These are phyloP conservation scores for Ambrosiella xylebori DNA, from an alignment of 2,329 filamentous ascomycete genomes.

Conservation along the genomic window DNA sequence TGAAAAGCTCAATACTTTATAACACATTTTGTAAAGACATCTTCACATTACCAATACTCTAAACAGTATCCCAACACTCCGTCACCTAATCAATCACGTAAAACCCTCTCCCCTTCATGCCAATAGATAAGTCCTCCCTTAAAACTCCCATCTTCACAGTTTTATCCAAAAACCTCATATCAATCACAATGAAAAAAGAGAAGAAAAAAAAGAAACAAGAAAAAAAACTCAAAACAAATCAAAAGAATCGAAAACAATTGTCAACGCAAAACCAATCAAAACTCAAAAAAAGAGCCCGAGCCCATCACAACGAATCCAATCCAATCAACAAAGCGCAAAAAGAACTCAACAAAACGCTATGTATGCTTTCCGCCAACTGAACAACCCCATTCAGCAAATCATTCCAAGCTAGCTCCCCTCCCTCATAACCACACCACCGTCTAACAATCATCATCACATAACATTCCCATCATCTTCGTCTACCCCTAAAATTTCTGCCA, in stretches of 20 bases:
- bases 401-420: neutral
- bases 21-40: too few relatives aligned
- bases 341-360: slow-evolving; percentile 13
- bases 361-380: neutral
- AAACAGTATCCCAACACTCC: too few relatives aligned
- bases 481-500: neutral
- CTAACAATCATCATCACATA: neutral
- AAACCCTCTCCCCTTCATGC: too few relatives aligned
- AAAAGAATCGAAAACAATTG: slow-evolving; percentile 10
- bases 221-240: neutral
- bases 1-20: too few relatives aligned
- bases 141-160: too few relatives aligned
- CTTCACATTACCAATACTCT: too few relatives aligned
- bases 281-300: slow-evolving; percentile 12
- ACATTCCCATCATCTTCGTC: neutral
- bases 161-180: neutral
- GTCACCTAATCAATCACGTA: too few relatives aligned
- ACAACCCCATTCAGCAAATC: neutral
- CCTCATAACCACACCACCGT: neutral
- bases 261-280: neutral
- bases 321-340: slow-evolving; percentile 14
- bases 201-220: neutral
- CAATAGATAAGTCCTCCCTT: too few relatives aligned
- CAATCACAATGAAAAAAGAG: neutral
- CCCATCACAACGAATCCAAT: neutral